Evolutionary conservation across 768 basidiomycete species (phyloP).

Genomic region (Trametes sanguinea): DNA sequence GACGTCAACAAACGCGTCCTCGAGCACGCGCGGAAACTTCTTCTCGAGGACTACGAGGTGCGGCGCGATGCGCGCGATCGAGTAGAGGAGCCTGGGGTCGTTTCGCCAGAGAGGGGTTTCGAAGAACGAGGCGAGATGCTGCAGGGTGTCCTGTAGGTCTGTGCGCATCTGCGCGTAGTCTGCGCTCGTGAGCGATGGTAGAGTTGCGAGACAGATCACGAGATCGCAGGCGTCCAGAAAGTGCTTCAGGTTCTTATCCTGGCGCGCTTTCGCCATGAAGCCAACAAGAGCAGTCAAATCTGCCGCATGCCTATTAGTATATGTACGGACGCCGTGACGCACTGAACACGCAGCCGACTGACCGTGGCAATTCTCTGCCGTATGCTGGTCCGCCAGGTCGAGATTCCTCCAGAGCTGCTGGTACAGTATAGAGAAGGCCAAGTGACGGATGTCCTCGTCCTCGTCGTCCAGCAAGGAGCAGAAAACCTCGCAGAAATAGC

Average conservation of each 20-base stretch:
- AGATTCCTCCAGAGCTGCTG: constrained; percentile 16
- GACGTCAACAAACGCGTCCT: constrained; percentile 12
- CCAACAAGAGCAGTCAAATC: constrained; percentile 9
- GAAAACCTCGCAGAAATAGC: constrained; percentile 12
- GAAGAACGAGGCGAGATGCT: constrained; percentile 16
- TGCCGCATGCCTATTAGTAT: neutral
- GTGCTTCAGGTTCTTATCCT: constrained; percentile 2
- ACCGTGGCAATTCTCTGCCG: constrained; percentile 12
- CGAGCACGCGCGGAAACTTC: constrained; percentile 6
- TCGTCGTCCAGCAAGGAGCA: constrained; percentile 10
- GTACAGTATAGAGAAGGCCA: constrained; percentile 18
- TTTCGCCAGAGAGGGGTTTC: constrained; percentile 11
- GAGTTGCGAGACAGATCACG: constrained; percentile 16
- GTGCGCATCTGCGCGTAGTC: neutral
- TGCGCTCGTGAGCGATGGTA: constrained; percentile 1
- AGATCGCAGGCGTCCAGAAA: constrained; percentile 22
- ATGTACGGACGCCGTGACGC: neutral
- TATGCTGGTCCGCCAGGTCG: constrained; percentile 7
- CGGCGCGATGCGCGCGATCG: constrained; percentile 19
- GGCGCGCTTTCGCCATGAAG: constrained; percentile 7
- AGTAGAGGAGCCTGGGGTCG: constrained; percentile 14
- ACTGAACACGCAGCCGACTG: neutral
- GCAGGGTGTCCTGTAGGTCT: constrained; percentile 2
- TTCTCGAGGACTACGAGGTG: constrained; percentile 15
- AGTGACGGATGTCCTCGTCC: constrained; percentile 6